Evolutionary conservation across 108 stramenopile species (phyloP), one percentile per base, ranked within the genome.

Genomic region (Epithemia pelagica): DNA sequence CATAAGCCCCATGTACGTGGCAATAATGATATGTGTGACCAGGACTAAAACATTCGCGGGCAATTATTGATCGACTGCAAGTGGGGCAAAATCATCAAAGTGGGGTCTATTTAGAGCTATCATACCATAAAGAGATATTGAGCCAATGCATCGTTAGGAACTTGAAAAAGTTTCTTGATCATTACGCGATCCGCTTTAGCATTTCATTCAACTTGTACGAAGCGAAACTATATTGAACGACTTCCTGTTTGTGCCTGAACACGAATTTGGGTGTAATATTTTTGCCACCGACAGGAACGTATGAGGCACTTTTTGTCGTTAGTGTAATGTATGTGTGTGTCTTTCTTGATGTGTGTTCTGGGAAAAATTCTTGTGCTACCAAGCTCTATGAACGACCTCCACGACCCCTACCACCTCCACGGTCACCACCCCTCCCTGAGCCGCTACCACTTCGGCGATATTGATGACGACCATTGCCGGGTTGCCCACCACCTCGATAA

Each of bases 401-500:
- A 46, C 37, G 37, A 46, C 37, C 37, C 15, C 37, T 46, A 46
- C 37, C 37, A 46, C 37, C 37, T 46, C 37, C 37, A 15, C 37
- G 37, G 15, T 46, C 37, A 46, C 37, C 37, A 46, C 5, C 37
- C 62, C 75, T 59, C 61, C 66, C 31, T 28, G 53, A 15, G 27
- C 60, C 74, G 64, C 66, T 25, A 52, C 68, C 58, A 37, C 74
- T 15, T 63, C 68, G 37, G 37, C 37, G 37, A 46, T 46, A 46
- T 46, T 46, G 37, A 46, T 46, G 37, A 46, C 68, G 64, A 23
- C 73, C 66, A 30, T 68, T 29, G 32, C 75, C 69, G 27, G 57
- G 53, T 59, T 67, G 55, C 21, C 32, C 26, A 33, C 69, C 69
- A 52, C 68, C 64, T 23, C 76, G 71, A 24, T 29, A 25, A n/a